Base-by-base conservation (phyloP, 495 filamentous ascomycete genomes). In the Penicillium antarcticum region DNA sequence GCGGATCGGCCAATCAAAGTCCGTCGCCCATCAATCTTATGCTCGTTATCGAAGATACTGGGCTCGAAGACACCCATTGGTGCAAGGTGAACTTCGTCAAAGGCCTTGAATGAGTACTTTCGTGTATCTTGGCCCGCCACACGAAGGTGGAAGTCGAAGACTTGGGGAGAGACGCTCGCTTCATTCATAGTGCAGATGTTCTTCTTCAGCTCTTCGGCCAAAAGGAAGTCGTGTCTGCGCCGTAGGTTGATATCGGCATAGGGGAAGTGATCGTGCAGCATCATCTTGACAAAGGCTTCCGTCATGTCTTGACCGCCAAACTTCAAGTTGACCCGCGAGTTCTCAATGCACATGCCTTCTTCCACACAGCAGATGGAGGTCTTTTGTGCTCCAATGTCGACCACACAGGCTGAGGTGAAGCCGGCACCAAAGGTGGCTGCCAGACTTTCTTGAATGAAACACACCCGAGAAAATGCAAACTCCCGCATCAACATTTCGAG, bases 281-380 rank as follows among this genome's bases (percentile, higher is more conserved):
- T 90, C 91, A 97, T 96, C 68, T 91, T 94, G 58, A 95, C 78
- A 56, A 98, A 95, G 0, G 89, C 87, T 61, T 95, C 91, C 2
- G 95, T 97, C 36, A 97, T 87, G 69, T 98, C 94, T 42, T 77
- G 80, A 2, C 94, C 95, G 41, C 94, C 94, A 57, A 86, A 95
- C 68, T 97, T 97, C 42, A 97, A 75, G 62, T 97, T 98, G 54
- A 98, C 77, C 2, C 87, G 79, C 5, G 94, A 97, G 56, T 96
- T 91, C 54, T 96, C 92, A 24, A 96, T 75, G 65, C 87, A 91
- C 77, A 98, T 87, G 11, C 94, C 94, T 65, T 98, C 94, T 61
- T 98, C 94, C 23, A 97, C 95, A 61, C 94, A 98, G 58, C 91
- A 91, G 33, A 98, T 90, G 2, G 95, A 96, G 3, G 94, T 97